Base-by-base conservation (phyloP, 805 yeast genomes). In the Geotrichum ghanense region DNA sequence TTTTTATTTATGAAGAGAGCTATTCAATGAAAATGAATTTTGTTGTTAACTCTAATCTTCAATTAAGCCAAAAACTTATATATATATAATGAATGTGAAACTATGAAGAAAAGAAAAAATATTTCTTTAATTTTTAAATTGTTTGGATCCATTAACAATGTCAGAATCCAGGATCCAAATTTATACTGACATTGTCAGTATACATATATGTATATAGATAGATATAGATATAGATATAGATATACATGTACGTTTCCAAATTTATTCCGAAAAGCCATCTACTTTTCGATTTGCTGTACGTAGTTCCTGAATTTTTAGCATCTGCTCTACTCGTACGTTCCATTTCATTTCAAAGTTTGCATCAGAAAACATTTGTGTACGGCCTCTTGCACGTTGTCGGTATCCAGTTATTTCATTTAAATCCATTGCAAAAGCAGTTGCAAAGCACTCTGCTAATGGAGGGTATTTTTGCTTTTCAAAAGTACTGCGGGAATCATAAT, bases 281-380 rank as follows among this genome's bases (percentile, higher is more conserved):
- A n/a, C 37, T 12, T 31, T 31, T 31, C 61, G 44, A 7, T 53
- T 43, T 2, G 49, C 44, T 4, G 53, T 46, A 27, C 57, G 47
- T 25, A 56, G 31, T n/a, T 39, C 42, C 16, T 58, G 56, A 34
- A 58, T 42, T 45, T 57, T 58, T 16, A 48, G 25, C 35, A 58
- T 48, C 17, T 50, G 45, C 3, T 50, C 47, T 19, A 56, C 51
- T 26, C 59, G 49, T 16, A 45, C 43, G 26, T 53, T 47, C 94
- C 95, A 85, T 22, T 65, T 63, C 5, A 51, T 52, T 34, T 69
- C 74, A 57, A 85, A 85, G 22, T 64, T 68, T 17, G 63, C 64
- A 57, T 83, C 84, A 3, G 86, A 76, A 56, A 86, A 85, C 58
- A 75, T 72, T 44, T 71, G 68, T 24, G 69, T 56, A 20, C 45